Conservation (phyloP, 257 asterid genomes). For the Cynanchum wilfordii region DNA sequence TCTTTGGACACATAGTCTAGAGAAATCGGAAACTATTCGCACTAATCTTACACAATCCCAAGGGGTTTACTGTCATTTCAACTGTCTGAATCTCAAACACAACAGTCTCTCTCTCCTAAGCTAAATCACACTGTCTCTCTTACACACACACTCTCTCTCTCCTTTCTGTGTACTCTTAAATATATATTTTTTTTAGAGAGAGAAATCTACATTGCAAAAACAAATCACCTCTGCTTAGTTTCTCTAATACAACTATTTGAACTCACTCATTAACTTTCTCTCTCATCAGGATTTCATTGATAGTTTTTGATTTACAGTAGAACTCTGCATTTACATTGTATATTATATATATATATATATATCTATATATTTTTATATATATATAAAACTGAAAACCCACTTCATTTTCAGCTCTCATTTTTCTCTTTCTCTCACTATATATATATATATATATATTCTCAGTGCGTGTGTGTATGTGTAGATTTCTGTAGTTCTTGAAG, state of each 20-base stretch:
- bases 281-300: background rate
- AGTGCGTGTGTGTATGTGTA: conserved; percentile 1
- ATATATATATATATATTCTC: background rate
- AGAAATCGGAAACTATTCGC: no score
- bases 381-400: background rate
- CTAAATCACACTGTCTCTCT: background rate
- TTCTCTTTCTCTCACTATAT: background rate
- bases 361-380: no score
- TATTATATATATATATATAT: no score
- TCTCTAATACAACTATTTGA: conserved; percentile 7
- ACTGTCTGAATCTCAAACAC: background rate
- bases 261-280: conserved; percentile 19
- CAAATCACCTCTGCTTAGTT: conserved; percentile 5
- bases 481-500: conserved; percentile 3
- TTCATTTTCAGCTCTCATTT: conserved; percentile 17
- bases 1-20: no score
- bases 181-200: background rate
- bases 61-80: background rate
- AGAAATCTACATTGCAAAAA: conserved; percentile 6
- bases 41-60: background rate
- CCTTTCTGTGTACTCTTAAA: background rate
- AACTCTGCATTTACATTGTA: conserved; percentile 14
- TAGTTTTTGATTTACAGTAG: conserved; percentile 9
- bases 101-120: background rate
- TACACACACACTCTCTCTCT: background rate